Evolutionary conservation across 2,329 filamentous ascomycete genomes (phyloP).

Genomic region (Eutypella sp.): DNA sequence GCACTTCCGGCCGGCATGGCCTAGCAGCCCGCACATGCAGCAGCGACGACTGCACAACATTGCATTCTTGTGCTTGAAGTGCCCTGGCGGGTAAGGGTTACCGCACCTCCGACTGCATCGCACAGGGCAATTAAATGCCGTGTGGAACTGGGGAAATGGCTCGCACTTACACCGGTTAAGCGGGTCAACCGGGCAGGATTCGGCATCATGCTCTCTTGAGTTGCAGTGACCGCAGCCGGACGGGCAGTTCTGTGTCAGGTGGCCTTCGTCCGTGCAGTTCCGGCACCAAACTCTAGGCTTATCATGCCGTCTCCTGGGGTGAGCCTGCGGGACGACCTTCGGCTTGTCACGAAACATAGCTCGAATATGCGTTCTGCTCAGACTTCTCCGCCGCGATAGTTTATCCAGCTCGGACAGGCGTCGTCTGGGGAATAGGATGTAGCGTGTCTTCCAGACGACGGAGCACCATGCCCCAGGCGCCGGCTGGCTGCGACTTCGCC

Average conservation of each 20-base stretch:
- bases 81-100: conserved; percentile 15
- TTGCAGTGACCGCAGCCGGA: conserved; percentile 31
- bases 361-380: conserved; percentile 31
- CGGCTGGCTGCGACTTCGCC: conserved; percentile 16
- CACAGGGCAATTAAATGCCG: conserved; percentile 25
- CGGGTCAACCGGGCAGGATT: conserved; percentile 25
- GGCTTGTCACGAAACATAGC: conserved; percentile 28
- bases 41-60: conserved; percentile 33
- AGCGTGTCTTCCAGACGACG: conserved; percentile 1
- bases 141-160: conserved; percentile 33
- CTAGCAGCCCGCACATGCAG: conserved; percentile 37
- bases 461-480: conserved; percentile 9
- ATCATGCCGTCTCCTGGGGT: background rate
- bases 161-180: conserved; percentile 34
- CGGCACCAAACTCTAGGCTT: conserved; percentile 16
- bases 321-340: conserved; percentile 11
- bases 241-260: conserved; percentile 21
- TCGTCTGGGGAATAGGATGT: conserved; percentile 19
- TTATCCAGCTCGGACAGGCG: conserved; percentile 26
- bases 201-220: conserved; percentile 22
- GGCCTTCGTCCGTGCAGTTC: conserved; percentile 25
- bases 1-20: conserved; percentile 33
- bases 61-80: conserved; percentile 28
- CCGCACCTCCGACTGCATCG: conserved; percentile 31
- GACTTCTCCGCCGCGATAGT: conserved; percentile 27